phyloP scores from a whole-genome alignment of 2,329 filamentous ascomycete species.

The Apiospora saccharicola region DNA sequence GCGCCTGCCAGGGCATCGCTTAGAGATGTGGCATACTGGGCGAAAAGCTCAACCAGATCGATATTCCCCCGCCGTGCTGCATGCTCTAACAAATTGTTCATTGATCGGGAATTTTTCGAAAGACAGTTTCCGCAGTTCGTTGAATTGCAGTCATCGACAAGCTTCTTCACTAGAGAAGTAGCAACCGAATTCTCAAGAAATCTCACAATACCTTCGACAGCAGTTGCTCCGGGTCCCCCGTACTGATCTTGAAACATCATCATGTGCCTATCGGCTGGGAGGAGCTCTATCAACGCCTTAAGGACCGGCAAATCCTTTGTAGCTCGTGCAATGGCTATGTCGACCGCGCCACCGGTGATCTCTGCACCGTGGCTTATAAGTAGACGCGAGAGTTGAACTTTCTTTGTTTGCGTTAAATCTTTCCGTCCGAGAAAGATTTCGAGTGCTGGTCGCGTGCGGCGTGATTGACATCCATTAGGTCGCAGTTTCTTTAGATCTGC shows the following conservation, averaged over 20 bases:
- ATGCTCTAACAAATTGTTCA: neutral
- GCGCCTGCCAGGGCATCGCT: neutral
- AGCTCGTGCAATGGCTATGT: neutral
- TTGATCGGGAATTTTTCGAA: no score
- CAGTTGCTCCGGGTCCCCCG: no score
- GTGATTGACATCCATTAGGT: no score
- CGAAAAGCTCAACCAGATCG: neutral
- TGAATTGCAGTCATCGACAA: neutral
- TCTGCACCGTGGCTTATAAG: neutral
- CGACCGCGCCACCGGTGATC: fast-evolving
- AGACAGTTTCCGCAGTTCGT: neutral
- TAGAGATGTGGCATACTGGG: neutral
- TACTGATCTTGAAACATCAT: neutral
- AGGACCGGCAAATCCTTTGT: neutral
- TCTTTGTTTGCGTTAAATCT: fast-evolving
- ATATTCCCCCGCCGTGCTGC: neutral
- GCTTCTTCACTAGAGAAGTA: neutral
- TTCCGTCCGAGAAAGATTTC: neutral
- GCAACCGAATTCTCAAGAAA: neutral
- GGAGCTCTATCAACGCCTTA: neutral
- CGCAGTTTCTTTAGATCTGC: neutral
- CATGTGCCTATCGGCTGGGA: neutral
- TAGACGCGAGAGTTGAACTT: neutral
- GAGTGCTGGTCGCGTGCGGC: neutral
- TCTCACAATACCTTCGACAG: neutral